phyloP scores from a whole-genome alignment of 2,329 filamentous ascomycete species.

The Chrysoporthe puriensis region DNA sequence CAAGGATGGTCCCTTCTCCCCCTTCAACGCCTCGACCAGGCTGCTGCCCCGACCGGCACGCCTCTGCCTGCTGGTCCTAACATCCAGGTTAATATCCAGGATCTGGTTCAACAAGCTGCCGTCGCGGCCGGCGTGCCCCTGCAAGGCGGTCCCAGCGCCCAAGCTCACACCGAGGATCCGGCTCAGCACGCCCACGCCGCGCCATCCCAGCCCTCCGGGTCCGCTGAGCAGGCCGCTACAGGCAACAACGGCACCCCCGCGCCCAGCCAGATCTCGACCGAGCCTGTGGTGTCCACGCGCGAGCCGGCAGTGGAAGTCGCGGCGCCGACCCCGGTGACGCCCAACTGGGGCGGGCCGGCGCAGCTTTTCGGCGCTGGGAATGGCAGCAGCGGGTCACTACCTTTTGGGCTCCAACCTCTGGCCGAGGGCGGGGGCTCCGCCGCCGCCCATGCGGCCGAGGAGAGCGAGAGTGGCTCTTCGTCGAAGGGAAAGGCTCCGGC shows the following conservation, averaged over 20 bases:
- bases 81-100: constrained; percentile 12
- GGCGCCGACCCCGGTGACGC: constrained; percentile 52
- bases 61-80: neutral
- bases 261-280: neutral
- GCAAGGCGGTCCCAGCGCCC: neutral
- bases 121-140: neutral
- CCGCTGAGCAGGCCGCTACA: neutral
- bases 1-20: constrained; percentile 68
- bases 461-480: neutral
- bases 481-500: constrained; percentile 37
- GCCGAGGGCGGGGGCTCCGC: neutral
- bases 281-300: constrained; percentile 27
- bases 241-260: neutral
- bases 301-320: constrained; percentile 42
- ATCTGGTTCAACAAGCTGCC: constrained; percentile 26
- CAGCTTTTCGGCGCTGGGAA: constrained; percentile 49
- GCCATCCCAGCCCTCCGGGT: neutral
- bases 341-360: constrained; percentile 55
- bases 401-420: constrained; percentile 32
- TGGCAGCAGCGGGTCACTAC: constrained; percentile 26
- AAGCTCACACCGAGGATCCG: constrained; percentile 23
- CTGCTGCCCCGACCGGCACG: constrained; percentile 10
- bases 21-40: constrained; percentile 53
- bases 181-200: constrained; percentile 20
- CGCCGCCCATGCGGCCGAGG: neutral